Conservation (phyloP, 208 protist genomes). For the Trichomonas tenax region DNA sequence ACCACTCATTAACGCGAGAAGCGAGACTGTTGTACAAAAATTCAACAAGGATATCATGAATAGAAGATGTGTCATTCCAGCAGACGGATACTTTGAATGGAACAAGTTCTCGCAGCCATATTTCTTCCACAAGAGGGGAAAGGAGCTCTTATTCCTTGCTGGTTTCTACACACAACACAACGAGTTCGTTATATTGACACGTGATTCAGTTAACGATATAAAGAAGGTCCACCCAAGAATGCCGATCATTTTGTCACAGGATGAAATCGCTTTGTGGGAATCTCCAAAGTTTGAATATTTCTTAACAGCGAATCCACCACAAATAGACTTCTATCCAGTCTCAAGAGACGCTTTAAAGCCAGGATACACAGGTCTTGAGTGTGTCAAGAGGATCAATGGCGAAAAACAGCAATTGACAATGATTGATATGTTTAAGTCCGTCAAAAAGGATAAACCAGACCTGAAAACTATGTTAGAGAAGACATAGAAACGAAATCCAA, state of each 20-base stretch:
- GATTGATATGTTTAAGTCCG: neutral
- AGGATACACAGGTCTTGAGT: neutral
- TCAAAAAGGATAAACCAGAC: neutral
- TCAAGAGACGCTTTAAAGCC: neutral
- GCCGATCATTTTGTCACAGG: neutral
- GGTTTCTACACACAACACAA: neutral
- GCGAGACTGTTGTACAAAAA: neutral
- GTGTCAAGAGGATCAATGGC: neutral
- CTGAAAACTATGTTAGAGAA: neutral
- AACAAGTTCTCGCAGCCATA: neutral
- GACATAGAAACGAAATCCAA: too few relatives aligned
- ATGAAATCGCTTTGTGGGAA: neutral
- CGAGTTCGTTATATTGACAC: neutral
- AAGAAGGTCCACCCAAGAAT: neutral
- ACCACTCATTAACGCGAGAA: neutral
- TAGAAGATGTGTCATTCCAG: neutral
- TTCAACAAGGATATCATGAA: neutral
- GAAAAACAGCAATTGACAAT: neutral
- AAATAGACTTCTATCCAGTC: neutral
- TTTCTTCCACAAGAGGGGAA: neutral
- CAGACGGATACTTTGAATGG: constrained; percentile 12
- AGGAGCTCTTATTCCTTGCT: neutral
- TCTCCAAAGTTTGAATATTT: neutral
- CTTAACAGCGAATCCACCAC: neutral
- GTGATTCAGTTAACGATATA: neutral